These are phyloP conservation scores for Globisporangium emineosum DNA, from an alignment of 352 stramenopile species.

Conservation along the genomic window DNA sequence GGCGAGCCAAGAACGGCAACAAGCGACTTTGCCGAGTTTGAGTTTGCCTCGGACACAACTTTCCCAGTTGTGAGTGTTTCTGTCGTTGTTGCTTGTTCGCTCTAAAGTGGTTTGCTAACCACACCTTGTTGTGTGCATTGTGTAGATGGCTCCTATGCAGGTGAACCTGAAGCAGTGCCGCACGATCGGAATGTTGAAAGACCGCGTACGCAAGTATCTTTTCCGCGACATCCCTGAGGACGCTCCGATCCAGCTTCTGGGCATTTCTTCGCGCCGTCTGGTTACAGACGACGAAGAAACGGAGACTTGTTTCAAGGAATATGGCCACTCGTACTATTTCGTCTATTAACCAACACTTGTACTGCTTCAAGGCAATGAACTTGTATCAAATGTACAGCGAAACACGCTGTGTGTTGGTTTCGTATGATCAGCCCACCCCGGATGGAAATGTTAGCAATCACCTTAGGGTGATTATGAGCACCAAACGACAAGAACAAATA, in stretches of 20 bases:
- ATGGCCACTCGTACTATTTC: slow-evolving; percentile 11
- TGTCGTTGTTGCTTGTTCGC: not conserved
- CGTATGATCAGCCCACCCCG: too few relatives aligned
- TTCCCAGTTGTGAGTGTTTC: slow-evolving; percentile 28
- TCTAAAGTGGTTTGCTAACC: not conserved
- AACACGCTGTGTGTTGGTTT: not conserved
- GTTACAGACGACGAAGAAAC: slow-evolving; percentile 8
- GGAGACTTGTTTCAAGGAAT: slow-evolving; percentile 2
- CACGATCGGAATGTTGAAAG: slow-evolving; percentile 7
- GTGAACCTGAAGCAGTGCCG: slow-evolving; percentile 5
- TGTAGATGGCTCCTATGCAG: not conserved
- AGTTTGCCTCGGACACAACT: slow-evolving; percentile 25
- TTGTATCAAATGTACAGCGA: not conserved
- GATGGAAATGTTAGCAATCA: not conserved
- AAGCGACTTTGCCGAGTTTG: slow-evolving; percentile 19
- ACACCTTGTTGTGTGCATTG: not conserved
- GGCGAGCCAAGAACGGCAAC: not conserved
- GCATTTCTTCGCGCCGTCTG: slow-evolving; percentile 9
- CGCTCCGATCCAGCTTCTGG: slow-evolving; percentile 5
- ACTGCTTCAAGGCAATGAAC: not conserved
- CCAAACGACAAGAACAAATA: too few relatives aligned
- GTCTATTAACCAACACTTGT: slow-evolving; percentile 6
- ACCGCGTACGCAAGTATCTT: slow-evolving; percentile 7
- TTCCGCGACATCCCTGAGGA: not conserved
- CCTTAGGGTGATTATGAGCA: too few relatives aligned